Evolutionary conservation across 805 yeast species (phyloP), one percentile per base, ranked within the genome.

Genomic region (Allodekkera sacchari): DNA sequence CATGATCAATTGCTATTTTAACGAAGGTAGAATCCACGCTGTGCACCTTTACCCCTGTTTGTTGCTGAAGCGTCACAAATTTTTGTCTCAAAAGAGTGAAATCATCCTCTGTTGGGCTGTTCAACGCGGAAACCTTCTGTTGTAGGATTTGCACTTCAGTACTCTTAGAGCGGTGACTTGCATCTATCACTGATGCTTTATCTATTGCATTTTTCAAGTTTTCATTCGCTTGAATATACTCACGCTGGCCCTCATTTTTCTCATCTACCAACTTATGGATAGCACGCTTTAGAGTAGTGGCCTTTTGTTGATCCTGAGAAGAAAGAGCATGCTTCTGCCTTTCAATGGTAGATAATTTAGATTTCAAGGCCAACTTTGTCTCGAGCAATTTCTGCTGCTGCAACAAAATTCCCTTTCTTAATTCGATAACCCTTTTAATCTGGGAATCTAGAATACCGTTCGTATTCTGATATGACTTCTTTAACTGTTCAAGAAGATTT

Each of bases 401-500:
- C 3, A 43, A 17, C n/a, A 42, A 30, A 22, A 51, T 38, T 3
- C 38, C 39, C 18, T 42, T 48, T 18, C 53, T 36, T 33, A 52
- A 42, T 14, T 45, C 51, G 5, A 44, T 32, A 17, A 49, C 45
- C 19, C 44, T 45, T 8, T 35, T 28, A 8, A 50, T 31, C 18
- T 50, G 53, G 2, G 32, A 19, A 16, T 41, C 41, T 14, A 52
- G 36, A 3, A 43, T 27, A 9, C 31, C 36, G 17, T 41, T 43
- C n/a, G 51, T 38, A 20, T 39, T 38, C 15, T 47, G 43, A 27
- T 52, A 53, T 4, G 57, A 51, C 23, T 38, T 36, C 15, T 39
- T 41, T n/a, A 53, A 34, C 18, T 53, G 56, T 14, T 48, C 50
- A 15, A 47, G 33, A 5, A 53, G 38, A 18, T 47, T 46, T 8